Evolutionary conservation across 805 yeast species (phyloP).

Genomic region (Lachancea lanzarotensis): DNA sequence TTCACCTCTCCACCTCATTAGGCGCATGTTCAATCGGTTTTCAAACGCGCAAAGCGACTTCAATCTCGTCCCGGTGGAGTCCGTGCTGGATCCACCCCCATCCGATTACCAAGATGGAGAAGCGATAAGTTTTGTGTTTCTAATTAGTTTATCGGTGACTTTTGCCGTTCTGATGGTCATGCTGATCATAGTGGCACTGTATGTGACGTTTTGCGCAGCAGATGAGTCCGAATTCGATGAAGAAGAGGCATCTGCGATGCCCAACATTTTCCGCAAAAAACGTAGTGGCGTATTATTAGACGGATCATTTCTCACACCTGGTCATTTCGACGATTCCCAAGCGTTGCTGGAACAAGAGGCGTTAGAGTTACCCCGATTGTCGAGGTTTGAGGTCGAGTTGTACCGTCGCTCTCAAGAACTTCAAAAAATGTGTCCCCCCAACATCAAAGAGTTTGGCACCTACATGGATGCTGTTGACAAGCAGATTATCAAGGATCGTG

Average conservation of each 20-base stretch:
- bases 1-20: no score
- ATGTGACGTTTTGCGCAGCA: slow-evolving; percentile 29
- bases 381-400: slow-evolving; percentile 27
- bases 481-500: slow-evolving; percentile 30
- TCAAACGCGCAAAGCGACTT: slow-evolving; percentile 1
- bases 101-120: slow-evolving; percentile 22
- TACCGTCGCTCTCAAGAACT: slow-evolving; percentile 29
- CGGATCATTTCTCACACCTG: slow-evolving; percentile 26
- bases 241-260: slow-evolving; percentile 19
- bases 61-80: slow-evolving; percentile 2
- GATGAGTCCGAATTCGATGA: slow-evolving; percentile 32
- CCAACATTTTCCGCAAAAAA: slow-evolving; percentile 23
- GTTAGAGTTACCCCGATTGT: slow-evolving; percentile 26
- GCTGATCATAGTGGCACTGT: slow-evolving; percentile 26
- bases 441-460: slow-evolving; percentile 28
- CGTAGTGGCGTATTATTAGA: slow-evolving; percentile 26
- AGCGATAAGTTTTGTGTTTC: slow-evolving; percentile 29
- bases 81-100: slow-evolving; percentile 7
- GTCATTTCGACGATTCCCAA: slow-evolving; percentile 26
- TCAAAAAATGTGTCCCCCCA: slow-evolving; percentile 27
- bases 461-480: slow-evolving; percentile 23
- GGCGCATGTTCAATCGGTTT: neutral
- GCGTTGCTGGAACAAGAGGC: slow-evolving; percentile 21
- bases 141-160: slow-evolving; percentile 31
- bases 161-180: slow-evolving; percentile 31